Base-by-base conservation (phyloP, 306 rosid species). In the Glycine tomentella region DNA sequence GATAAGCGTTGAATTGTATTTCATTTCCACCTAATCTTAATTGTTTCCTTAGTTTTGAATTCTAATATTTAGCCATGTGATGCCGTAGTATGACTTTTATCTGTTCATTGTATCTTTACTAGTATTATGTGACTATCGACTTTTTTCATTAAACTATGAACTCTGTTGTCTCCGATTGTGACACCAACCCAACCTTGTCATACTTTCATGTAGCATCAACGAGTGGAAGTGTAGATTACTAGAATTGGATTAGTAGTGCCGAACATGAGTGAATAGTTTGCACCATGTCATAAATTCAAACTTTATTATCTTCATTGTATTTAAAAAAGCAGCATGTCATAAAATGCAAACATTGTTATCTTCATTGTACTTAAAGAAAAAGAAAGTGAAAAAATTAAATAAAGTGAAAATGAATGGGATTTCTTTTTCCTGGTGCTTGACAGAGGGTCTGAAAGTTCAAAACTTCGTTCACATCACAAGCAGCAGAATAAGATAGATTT, bases 111-210 rank as follows among this genome's bases (percentile, higher is more conserved):
- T 11, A 40, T 66, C 12, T 33, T 40, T 42, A 12, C 50, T 66
- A n/a, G 11, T 64, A 64, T 7, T n/a, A 53, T 63, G 9, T 8
- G 34, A 57, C 63, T 57, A 16, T 3, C 8, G 34, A 20, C 65
- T 25, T 59, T 59, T 59, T 59, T 59, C 40, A 0, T 20, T 59
- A 9, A 25, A 57, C 63, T 7, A 57, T 16, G 63, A 16, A 58
- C 36, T 72, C 2, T 52, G 34, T 7, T 38, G 67, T 15, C 55
- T 40, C 68, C 13, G 53, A 74, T 74, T 72, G 55, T 56, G 56
- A 38, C 78, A 56, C 42, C 79, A 74, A 74, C 69, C 68, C 16
- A 74, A 73, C 67, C 42, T 16, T 36, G 79, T 25, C 58, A 45
- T 58, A 40, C 66, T 25, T 75, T 62, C 8, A 16, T 40, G 55